Conservation (phyloP, 2,329 filamentous ascomycete genomes). For the Phialophora expanda region DNA sequence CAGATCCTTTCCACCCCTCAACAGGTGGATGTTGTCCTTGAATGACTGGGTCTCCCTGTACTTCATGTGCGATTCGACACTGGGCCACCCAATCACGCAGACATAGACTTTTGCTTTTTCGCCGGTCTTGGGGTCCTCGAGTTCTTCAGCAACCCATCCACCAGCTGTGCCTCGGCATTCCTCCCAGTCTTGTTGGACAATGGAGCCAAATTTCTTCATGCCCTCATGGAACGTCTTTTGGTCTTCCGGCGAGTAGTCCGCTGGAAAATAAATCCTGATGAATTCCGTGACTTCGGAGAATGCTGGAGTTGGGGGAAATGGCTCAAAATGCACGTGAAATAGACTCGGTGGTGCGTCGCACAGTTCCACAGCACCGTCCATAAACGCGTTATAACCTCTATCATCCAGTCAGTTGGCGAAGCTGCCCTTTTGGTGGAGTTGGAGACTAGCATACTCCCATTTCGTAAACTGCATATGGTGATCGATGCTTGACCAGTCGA, state of each 20-base stretch:
- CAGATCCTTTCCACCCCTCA: constrained; percentile 38
- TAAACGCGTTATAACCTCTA: constrained; percentile 26
- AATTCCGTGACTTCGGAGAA: constrained; percentile 39
- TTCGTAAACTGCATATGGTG: constrained; percentile 40
- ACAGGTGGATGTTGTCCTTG: constrained; percentile 43
- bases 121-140: constrained; percentile 42
- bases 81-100: constrained; percentile 48
- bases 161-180: constrained; percentile 34
- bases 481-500: constrained; percentile 42
- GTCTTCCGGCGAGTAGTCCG: constrained; percentile 35
- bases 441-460: constrained; percentile 28
- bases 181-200: constrained; percentile 26
- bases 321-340: constrained; percentile 38
- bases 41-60: constrained; percentile 47
- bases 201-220: constrained; percentile 30
- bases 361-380: constrained; percentile 9
- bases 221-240: constrained; percentile 31
- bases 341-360: constrained; percentile 17
- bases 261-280: constrained; percentile 37
- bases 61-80: constrained; percentile 47
- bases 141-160: constrained; percentile 41
- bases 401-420: not conserved
- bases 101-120: constrained; percentile 41
- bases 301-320: constrained; percentile 38
- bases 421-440: not conserved